Conservation (phyloP, 2,329 filamentous ascomycete species). For the Ascochyta viciae-villosae region DNA sequence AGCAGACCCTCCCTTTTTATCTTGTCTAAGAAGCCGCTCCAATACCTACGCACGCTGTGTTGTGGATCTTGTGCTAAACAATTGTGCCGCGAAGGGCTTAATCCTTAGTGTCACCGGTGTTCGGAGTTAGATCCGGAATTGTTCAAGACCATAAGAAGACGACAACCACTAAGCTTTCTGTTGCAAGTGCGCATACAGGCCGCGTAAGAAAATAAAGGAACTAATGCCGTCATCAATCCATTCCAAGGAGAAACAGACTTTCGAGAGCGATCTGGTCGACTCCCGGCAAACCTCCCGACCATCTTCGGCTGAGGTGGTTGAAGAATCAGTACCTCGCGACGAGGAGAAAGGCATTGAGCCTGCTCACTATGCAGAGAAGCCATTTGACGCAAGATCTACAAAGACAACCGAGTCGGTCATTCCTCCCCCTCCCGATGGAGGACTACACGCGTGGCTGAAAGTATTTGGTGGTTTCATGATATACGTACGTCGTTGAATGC, state of each 20-base stretch:
- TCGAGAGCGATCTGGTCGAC: conserved; percentile 21
- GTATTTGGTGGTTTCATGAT: conserved; percentile 49
- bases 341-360: conserved; percentile 8
- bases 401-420: conserved; percentile 33
- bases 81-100: neutral
- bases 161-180: neutral
- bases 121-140: conserved; percentile 5
- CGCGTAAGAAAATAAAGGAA: neutral
- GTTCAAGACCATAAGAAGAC: neutral
- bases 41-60: neutral
- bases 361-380: conserved; percentile 21
- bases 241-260: conserved; percentile 24
- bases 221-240: conserved; percentile 23
- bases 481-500: conserved; percentile 23
- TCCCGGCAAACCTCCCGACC: conserved; percentile 25
- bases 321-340: neutral
- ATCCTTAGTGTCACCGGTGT: neutral
- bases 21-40: too few relatives aligned
- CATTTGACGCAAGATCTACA: conserved; percentile 29
- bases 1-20: neutral
- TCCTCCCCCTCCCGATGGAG: conserved; percentile 47
- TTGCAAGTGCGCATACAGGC: neutral
- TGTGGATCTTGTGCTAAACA: neutral
- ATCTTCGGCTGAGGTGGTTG: conserved; percentile 16
- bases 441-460: conserved; percentile 49